A percentile compares a stretch with the other conserved stretches of the same genome.
phyloP scores from a whole-genome alignment of 805 yeast genomes.

The Saccharomycopsis javanensis region DNA sequence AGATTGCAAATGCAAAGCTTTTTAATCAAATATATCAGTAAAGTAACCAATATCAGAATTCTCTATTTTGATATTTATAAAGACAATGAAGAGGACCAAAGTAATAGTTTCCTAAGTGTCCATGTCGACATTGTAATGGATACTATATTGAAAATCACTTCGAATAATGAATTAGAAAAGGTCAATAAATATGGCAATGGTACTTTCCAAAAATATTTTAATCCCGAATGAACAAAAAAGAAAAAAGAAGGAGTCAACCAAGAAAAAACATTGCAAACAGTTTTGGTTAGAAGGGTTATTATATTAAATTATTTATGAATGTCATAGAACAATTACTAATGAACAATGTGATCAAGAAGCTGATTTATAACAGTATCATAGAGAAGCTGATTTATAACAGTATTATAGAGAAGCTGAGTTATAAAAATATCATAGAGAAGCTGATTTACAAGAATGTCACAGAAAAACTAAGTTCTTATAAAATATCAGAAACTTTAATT shows the following conservation, averaged over 20 bases:
- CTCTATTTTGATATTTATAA: slow-evolving; percentile 33
- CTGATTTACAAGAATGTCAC: too few species aligned
- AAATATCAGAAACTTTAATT: too few species aligned
- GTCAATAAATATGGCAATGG: slow-evolving; percentile 1
- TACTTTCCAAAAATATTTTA: neutral
- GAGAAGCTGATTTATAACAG: too few species aligned
- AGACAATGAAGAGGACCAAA: neutral
- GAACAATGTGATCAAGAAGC: too few species aligned
- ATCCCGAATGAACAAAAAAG: neutral
- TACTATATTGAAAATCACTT: neutral
- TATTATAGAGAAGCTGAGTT: too few species aligned
- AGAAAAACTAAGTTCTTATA: too few species aligned
- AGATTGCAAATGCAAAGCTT: slow-evolving; percentile 50
- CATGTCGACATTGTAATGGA: neutral
- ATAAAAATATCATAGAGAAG: too few species aligned
- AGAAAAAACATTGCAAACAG: neutral
- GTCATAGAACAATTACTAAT: too few species aligned
- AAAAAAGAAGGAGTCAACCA: neutral
- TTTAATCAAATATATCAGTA: slow-evolving; percentile 56
- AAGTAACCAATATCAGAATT: slow-evolving; percentile 51
- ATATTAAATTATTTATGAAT: too few species aligned
- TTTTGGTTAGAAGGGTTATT: too few species aligned
- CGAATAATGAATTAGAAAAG: neutral
- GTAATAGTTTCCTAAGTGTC: neutral
- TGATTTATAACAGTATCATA: too few species aligned